Evolutionary conservation across 2,329 filamentous ascomycete species (phyloP).

Genomic region (Penicillium sp.): DNA sequence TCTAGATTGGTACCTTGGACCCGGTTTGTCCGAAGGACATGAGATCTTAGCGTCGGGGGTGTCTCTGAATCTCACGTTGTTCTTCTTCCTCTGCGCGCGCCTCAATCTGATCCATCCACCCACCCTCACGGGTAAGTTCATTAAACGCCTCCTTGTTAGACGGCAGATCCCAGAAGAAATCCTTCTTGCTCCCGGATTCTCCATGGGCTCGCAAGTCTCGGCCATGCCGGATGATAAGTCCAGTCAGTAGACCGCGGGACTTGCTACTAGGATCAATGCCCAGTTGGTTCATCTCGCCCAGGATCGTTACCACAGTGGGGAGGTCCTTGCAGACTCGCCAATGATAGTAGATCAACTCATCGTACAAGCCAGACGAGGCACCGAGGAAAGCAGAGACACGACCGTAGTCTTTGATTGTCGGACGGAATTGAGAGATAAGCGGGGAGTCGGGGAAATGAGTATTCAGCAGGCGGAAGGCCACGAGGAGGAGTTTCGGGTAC

Average conservation of each 20-base stretch:
- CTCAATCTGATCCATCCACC: slow-evolving; percentile 29
- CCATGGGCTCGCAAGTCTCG: slow-evolving; percentile 19
- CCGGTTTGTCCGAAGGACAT: not conserved
- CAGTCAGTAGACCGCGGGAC: slow-evolving; percentile 34
- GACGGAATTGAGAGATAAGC: slow-evolving; percentile 42
- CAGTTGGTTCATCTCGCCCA: slow-evolving; percentile 47
- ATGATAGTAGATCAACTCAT: slow-evolving; percentile 45
- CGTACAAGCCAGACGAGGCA: slow-evolving; percentile 43
- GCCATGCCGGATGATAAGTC: slow-evolving; percentile 30
- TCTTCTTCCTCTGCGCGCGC: not conserved
- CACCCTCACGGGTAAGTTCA: slow-evolving; percentile 27
- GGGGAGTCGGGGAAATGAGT: slow-evolving; percentile 42
- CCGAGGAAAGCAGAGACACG: slow-evolving; percentile 45
- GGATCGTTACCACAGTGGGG: slow-evolving; percentile 38
- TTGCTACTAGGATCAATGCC: slow-evolving; percentile 40
- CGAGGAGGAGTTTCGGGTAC: slow-evolving; percentile 44
- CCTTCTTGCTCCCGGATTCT: slow-evolving; percentile 1
- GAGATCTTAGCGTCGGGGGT: not conserved
- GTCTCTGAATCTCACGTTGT: not conserved
- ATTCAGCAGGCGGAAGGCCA: slow-evolving; percentile 43
- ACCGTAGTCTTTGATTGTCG: slow-evolving; percentile 42
- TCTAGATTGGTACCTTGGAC: not conserved
- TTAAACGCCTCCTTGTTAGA: slow-evolving; percentile 31
- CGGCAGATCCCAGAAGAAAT: slow-evolving; percentile 36
- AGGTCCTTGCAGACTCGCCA: slow-evolving; percentile 46